Evolutionary conservation across 2,329 filamentous ascomycete genomes (phyloP), one percentile per base, ranked within the genome.

Genomic region (Akanthomyces lecanii): DNA sequence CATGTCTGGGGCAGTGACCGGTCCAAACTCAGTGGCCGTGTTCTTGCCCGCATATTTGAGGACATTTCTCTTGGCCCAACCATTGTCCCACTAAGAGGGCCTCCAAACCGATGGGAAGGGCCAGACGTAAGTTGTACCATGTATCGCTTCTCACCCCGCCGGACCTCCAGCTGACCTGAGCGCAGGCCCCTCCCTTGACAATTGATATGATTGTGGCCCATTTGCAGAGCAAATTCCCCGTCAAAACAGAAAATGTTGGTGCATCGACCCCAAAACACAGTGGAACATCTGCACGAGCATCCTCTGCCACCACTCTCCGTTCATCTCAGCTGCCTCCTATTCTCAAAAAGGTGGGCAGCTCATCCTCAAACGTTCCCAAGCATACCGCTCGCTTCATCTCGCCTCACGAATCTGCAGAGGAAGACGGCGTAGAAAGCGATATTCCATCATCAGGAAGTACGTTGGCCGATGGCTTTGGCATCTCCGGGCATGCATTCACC

Each of bases 361-460:
- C 82, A 63, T 83, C 83, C 36, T 73, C 76, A 23, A 79, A 78
- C 18, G 82, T 82, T 5, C 80, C 82, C 14, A 78, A 82, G 23
- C 84, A 83, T n/a, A 86, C 83, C 10, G 84, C 85, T 61, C 81
- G 84, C n/a, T 87, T 87, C 67, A 79, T 81, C 8, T 83, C 82
- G 18, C 84, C 84, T 2, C 79, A 79, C 38, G 78, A 76, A 36
- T 82, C 81, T 38, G 78, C 77, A 56, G 77, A 78, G 55, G 78
- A 80, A 64, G 74, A 74, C 33, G 72, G 69, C 44, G 68, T 72
- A 44, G 67, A 69, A 10, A 65, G 47, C 44, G 28, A 36, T 18
- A 44, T 45, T 18, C 38, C 57, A 12, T 61, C 77, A 5, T 79
- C 80, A 6, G 73, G 72, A 25, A 80, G 77, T 67, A 77, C 78